These are phyloP conservation scores for Geranomyces variabilis DNA, from an alignment of 192 early-diverging fungal genomes.

Conservation along the genomic window DNA sequence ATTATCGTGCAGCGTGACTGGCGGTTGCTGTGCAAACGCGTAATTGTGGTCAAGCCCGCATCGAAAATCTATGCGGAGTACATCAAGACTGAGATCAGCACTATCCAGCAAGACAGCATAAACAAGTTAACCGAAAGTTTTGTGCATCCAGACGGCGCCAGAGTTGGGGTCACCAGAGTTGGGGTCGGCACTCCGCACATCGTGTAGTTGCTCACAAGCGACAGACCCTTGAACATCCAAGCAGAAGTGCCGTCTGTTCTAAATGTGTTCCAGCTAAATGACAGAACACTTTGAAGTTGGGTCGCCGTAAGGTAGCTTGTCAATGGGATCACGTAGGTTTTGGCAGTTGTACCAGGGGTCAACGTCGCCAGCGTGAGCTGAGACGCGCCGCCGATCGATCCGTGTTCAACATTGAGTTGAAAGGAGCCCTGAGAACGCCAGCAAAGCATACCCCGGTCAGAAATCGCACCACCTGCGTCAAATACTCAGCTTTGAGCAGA, in stretches of 20 bases:
- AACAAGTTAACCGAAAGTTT: too few species aligned
- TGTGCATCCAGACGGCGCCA: too few species aligned
- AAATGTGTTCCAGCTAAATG: not conserved
- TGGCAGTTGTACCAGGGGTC: not conserved
- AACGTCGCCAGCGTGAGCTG: constrained; percentile 8
- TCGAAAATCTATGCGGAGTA: too few species aligned
- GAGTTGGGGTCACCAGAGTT: not conserved
- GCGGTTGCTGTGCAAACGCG: too few species aligned
- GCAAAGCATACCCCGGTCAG: not conserved
- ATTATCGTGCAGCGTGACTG: too few species aligned
- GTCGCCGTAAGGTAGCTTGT: constrained; percentile 1
- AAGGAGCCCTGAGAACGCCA: not conserved
- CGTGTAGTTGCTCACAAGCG: not conserved
- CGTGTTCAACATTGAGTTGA: not conserved
- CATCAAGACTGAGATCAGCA: too few species aligned
- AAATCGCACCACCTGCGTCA: not conserved
- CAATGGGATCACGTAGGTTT: not conserved
- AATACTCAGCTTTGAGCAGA: not conserved
- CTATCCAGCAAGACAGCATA: too few species aligned
- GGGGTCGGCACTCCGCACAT: not conserved
- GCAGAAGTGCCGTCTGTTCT: not conserved
- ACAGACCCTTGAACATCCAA: not conserved
- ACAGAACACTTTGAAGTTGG: not conserved
- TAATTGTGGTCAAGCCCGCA: too few species aligned
- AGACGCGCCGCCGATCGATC: not conserved